A percentile compares a stretch with the other conserved stretches of the same genome.
phyloP scores from a whole-genome alignment of 2,329 filamentous ascomycete species.

The Tolypocladium tundrense region DNA sequence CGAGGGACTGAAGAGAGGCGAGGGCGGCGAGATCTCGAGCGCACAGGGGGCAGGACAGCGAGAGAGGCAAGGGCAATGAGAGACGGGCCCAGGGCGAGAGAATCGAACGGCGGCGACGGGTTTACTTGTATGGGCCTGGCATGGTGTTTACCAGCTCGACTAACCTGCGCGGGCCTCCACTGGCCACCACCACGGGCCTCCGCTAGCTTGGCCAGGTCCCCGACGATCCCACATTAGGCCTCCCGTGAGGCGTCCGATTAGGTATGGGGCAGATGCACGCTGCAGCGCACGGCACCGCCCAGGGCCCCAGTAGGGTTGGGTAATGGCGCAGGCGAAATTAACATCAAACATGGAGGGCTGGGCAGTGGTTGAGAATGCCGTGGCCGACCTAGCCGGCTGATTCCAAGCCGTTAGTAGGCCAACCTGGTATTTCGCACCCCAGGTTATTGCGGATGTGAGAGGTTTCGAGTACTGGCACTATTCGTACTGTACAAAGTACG shows the following conservation, averaged over 20 bases:
- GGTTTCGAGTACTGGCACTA: too few species aligned
- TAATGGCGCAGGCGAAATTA: conserved; percentile 4
- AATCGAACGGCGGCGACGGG: not conserved
- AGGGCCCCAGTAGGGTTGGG: not conserved
- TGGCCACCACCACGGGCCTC: too few species aligned
- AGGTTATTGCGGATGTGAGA: too few species aligned
- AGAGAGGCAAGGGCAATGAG: not conserved
- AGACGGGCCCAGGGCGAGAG: not conserved
- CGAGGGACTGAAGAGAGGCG: not conserved
- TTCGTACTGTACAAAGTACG: too few species aligned
- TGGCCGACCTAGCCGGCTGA: not conserved
- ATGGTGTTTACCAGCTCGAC: not conserved
- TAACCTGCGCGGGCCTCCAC: not conserved
- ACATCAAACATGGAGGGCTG: conserved; percentile 1
- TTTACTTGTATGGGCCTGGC: not conserved
- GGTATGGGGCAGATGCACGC: not conserved
- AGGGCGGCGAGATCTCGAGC: not conserved
- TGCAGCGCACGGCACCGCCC: not conserved
- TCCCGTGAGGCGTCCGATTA: conserved; percentile 1
- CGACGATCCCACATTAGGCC: conserved; percentile 5
- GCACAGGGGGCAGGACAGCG: not conserved
- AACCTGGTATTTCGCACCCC: too few species aligned
- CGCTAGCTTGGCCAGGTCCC: not conserved
- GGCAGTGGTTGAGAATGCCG: not conserved
- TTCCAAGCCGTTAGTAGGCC: not conserved